Base-by-base conservation (phyloP, 2,329 filamentous ascomycete genomes). In the Apiospora marii region DNA sequence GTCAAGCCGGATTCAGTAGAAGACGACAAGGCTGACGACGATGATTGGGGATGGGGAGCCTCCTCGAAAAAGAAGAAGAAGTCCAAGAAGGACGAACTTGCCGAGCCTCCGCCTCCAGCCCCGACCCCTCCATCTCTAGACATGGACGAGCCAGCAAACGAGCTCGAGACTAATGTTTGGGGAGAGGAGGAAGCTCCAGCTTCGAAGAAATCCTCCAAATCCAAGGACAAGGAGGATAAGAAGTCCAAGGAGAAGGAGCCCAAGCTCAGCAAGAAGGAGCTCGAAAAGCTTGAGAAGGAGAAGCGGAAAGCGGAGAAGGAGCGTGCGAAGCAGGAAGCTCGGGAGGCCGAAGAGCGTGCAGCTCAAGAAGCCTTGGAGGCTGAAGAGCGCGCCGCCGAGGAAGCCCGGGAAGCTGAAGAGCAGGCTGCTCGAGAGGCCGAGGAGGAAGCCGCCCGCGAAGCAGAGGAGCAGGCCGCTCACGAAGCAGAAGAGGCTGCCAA, bases 241-340 rank as follows among this genome's bases (percentile, higher is more conserved):
- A 86, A 83, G 74, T 79, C 82, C n/a, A 80, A 68, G 41, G 76
- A 79, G 30, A 77, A 86, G 73, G 82, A 84, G 70, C 81, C 82
- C 12, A 87, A 85, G 77, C 80, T 88, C 58, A 84, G 79, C 78
- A 85, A 86, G 75, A 88, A 85, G 73, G 87, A 88, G 76, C 83
- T 85, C 24, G 85, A 86, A 76, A 87, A 87, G 76, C 85, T 87
- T 30, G 86, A 88, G 70, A 86, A 82, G 71, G 78, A 81, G 64
- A 80, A 80, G 75, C 78, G 78, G 73, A 79, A 81, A 73, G 73
- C 82, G n/a, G 81, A 78, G 77, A 81, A 86, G 77, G 82, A 86
- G 75, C 85, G 84, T 78, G 83, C 82, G 43, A 84, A 85, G 76
- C 80, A 79, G 49, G 85, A 87, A 77, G 72, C 72, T 13, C 41